phyloP scores from a whole-genome alignment of 495 filamentous ascomycete genomes.

The Xylaria longipes region DNA sequence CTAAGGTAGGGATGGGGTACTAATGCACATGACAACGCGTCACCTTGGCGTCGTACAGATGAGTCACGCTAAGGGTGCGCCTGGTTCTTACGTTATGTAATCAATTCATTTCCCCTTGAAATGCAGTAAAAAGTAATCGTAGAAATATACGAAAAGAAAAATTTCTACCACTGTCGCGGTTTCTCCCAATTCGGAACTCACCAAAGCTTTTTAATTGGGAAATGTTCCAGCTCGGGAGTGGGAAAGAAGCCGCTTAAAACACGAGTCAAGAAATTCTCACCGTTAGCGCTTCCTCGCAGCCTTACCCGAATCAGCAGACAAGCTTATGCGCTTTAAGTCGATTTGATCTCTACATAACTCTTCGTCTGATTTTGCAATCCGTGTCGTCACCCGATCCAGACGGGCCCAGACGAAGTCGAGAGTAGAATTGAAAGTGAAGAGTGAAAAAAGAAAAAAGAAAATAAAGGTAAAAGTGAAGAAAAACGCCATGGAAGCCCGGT shows the following conservation, averaged over 20 bases:
- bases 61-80: not conserved
- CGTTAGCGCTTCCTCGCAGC: not conserved
- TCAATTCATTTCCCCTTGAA: not conserved
- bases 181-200: not conserved
- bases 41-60: not conserved
- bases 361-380: not conserved
- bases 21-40: conserved; percentile 17
- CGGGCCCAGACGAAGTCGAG: not conserved
- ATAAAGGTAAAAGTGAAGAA: not conserved
- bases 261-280: not conserved
- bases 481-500: conserved; percentile 58
- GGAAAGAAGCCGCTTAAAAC: not conserved
- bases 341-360: not conserved
- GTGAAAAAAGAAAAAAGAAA: not conserved
- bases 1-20: not conserved
- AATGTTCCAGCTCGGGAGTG: not conserved
- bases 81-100: not conserved
- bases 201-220: not conserved
- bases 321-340: not conserved
- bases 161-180: too few relatives aligned
- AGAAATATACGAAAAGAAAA: not conserved
- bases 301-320: not conserved
- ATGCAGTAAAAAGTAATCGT: not conserved
- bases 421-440: not conserved
- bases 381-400: too few relatives aligned